Evolutionary conservation across 169 alveolate genomes (phyloP), one percentile per base, ranked within the genome.

Genomic region (Cyclospora cayetanensis): DNA sequence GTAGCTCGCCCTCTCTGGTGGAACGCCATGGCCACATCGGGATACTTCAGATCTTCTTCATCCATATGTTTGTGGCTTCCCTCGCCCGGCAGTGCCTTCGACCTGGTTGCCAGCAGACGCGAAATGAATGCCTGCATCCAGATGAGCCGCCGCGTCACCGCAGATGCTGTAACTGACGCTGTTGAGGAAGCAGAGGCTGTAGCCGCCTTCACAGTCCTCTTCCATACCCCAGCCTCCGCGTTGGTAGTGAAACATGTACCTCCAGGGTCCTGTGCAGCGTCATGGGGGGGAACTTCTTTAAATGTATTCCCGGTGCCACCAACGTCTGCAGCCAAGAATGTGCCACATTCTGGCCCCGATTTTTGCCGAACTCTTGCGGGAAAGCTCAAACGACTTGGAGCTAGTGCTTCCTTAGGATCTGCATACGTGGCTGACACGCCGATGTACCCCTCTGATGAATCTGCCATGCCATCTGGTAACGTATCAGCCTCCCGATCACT

Each of bases 1-100:
- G 86, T 42, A n/a, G 86, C 42, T 0, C n/a, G 35, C 5, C 68
- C 65, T 12, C 66, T 76, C n/a, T 42, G 66, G 35, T 76, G 86
- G n/a, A 76, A 76, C 11, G 86, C 86, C 86, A 76, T 76, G 4
- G 5, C 39, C 27, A 76, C 63, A 1, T 76, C 86, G 27, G 70
- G 29, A 55, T 4, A 4, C 27, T 55, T 22, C 37, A 31, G 31
- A 34, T 25, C 77, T 68, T 29, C 50, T 29, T 25, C 50, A 20
- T 35, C 2, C 39, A 37, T 4, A 9, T 20, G n/a, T 1, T 35
- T 29, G 37, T 34, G 34, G 4, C 39, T 5, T 11, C 5, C 31
- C 34, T 37, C 34, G 31, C 3, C 37, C 5, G n/a, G 4, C 2
- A 70, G 31, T 22, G 53, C 34, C 0, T 7, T 34, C 1, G 53